phyloP scores from a whole-genome alignment of 805 yeast species.

The Candida tibetensis region DNA sequence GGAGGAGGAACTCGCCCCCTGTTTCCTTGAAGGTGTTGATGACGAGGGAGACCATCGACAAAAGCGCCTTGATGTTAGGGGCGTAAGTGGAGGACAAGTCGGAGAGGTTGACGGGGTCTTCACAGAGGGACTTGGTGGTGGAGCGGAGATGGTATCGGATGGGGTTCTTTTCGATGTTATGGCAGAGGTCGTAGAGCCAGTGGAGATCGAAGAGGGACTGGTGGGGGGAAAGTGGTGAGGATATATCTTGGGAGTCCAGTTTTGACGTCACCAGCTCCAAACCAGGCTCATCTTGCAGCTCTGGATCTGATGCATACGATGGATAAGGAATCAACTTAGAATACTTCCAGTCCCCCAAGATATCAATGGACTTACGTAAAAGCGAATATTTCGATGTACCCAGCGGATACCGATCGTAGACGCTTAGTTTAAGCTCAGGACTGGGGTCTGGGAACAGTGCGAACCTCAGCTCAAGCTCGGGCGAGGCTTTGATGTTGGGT shows the following conservation, averaged over 20 bases:
- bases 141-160: slow-evolving; percentile 47
- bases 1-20: slow-evolving; percentile 32
- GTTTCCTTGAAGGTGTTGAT: slow-evolving; percentile 28
- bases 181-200: slow-evolving; percentile 41
- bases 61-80: slow-evolving; percentile 17
- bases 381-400: slow-evolving; percentile 50
- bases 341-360: slow-evolving; percentile 34
- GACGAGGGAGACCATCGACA: slow-evolving; percentile 28
- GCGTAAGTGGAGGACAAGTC: slow-evolving; percentile 27
- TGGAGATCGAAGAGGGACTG: slow-evolving; percentile 19
- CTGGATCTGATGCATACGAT: background rate
- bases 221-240: background rate
- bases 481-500: slow-evolving; percentile 34
- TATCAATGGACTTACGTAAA: slow-evolving; percentile 37
- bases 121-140: slow-evolving; percentile 29
- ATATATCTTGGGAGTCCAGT: background rate
- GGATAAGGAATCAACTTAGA: slow-evolving; percentile 42
- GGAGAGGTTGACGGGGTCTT: slow-evolving; percentile 31
- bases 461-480: slow-evolving; percentile 28
- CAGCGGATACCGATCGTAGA: slow-evolving; percentile 48
- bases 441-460: slow-evolving; percentile 41
- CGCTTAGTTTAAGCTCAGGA: slow-evolving; percentile 36
- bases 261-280: background rate
- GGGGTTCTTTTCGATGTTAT: slow-evolving; percentile 47
- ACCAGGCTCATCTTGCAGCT: background rate